A percentile compares a stretch with the other conserved stretches of the same genome.
phyloP scores from a whole-genome alignment of 1,284 basidiomycete genomes.

The Microbotryum intermedium region DNA sequence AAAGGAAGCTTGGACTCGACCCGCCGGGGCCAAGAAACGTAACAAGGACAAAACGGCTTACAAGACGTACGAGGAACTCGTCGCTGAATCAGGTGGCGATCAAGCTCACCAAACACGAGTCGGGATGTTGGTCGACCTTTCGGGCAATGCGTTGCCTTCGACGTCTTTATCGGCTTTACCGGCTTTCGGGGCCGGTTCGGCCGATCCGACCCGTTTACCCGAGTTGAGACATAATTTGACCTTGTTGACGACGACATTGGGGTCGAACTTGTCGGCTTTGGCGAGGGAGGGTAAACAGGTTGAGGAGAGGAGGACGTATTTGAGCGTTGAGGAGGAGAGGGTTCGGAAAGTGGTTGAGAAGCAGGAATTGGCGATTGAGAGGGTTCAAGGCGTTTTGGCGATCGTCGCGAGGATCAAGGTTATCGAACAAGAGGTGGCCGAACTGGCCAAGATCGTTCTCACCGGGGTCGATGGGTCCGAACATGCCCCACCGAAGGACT shows the following conservation, averaged over 20 bases:
- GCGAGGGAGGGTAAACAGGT: conserved; percentile 80
- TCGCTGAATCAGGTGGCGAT: conserved; percentile 61
- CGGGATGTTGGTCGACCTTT: conserved; percentile 87
- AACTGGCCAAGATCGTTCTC: conserved; percentile 1
- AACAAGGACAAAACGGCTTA: conserved; percentile 66
- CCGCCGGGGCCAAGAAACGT: conserved; percentile 49
- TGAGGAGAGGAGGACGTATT: conserved; percentile 65
- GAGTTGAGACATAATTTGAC: conserved; percentile 92
- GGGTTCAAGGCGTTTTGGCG: conserved; percentile 13
- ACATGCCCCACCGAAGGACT: conserved; percentile 45
- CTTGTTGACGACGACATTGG: conserved; percentile 71
- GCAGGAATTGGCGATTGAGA: conserved; percentile 28
- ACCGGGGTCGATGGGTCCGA: neutral
- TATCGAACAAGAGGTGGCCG: conserved; percentile 9
- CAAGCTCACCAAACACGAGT: conserved; percentile 41
- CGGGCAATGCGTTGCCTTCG: conserved; percentile 56
- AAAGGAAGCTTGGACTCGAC: conserved; percentile 46
- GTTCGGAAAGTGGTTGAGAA: conserved; percentile 55
- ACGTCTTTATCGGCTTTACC: conserved; percentile 23
- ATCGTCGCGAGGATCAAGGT: conserved; percentile 13
- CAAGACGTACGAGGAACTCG: conserved; percentile 89
- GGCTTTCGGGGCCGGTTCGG: conserved; percentile 38
- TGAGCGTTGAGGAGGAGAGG: conserved; percentile 60
- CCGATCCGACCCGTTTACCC: conserved; percentile 75
- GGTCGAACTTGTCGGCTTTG: conserved; percentile 72